phyloP scores from a whole-genome alignment of 495 filamentous ascomycete genomes.

The Aspergillus sclerotioniger region DNA sequence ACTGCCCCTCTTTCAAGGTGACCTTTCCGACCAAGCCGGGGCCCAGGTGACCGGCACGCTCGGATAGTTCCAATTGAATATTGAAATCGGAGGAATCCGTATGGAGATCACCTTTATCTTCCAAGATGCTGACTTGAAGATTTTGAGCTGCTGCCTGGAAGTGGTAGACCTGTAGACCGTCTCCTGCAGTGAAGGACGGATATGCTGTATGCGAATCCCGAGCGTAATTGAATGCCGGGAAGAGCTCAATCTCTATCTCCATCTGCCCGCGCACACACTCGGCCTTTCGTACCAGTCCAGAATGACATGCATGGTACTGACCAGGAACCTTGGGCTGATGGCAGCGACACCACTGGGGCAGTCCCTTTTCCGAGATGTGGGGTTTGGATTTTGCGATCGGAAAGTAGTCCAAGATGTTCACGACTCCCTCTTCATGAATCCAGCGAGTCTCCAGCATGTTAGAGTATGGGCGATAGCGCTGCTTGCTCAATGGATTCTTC shows the following conservation, averaged over 20 bases:
- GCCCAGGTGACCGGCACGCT: slow-evolving; percentile 49
- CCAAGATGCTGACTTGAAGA: slow-evolving; percentile 62
- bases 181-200: slow-evolving; percentile 27
- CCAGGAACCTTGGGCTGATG: slow-evolving; percentile 22
- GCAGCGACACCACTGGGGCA: slow-evolving; percentile 39
- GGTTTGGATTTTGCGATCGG: slow-evolving; percentile 40
- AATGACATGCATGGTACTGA: slow-evolving; percentile 42
- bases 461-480: slow-evolving; percentile 66
- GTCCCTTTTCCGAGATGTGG: slow-evolving; percentile 23
- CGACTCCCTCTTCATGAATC: slow-evolving; percentile 67
- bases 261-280: slow-evolving; percentile 66
- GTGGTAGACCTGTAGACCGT: slow-evolving; percentile 56
- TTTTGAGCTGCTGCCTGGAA: slow-evolving; percentile 57
- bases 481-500: slow-evolving; percentile 57
- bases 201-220: slow-evolving; percentile 49
- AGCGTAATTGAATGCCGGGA: slow-evolving; percentile 70
- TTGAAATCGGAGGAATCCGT: slow-evolving; percentile 52
- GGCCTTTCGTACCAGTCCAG: slow-evolving; percentile 59
- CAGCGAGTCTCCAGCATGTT: slow-evolving; percentile 71
- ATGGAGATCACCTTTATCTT: not conserved
- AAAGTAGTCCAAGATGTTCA: slow-evolving; percentile 71
- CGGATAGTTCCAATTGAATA: slow-evolving; percentile 51
- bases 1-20: slow-evolving; percentile 60
- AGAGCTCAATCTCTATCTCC: slow-evolving; percentile 62
- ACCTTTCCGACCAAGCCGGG: slow-evolving; percentile 59